phyloP scores from a whole-genome alignment of 768 basidiomycete genomes.

The Hemileccinum rubropunctum region DNA sequence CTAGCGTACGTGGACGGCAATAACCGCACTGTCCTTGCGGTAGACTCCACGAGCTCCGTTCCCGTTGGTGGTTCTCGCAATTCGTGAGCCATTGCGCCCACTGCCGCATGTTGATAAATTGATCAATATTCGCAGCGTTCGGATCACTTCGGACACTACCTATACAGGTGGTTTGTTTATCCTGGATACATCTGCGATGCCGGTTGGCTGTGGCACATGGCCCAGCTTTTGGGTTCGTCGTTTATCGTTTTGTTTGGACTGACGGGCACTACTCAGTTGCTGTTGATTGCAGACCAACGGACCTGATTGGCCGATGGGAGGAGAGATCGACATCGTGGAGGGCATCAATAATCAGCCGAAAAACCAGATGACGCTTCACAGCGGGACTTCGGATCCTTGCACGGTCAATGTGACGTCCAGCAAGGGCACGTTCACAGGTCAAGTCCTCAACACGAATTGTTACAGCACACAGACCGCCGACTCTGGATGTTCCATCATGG shows the following conservation, averaged over 20 bases:
- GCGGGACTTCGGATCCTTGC: constrained; percentile 38
- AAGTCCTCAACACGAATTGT: constrained; percentile 31
- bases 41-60: constrained; percentile 53
- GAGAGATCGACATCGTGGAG: constrained; percentile 76
- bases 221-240: constrained; percentile 53
- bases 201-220: constrained; percentile 62
- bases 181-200: constrained; percentile 66
- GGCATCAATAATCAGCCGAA: constrained; percentile 56
- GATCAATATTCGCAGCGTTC: constrained; percentile 43
- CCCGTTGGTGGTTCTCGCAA: constrained; percentile 50
- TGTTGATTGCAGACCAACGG: constrained; percentile 37
- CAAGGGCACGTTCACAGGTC: constrained; percentile 20
- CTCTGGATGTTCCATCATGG: constrained; percentile 48
- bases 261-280: background rate
- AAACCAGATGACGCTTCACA: constrained; percentile 71
- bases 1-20: constrained; percentile 58
- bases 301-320: constrained; percentile 49
- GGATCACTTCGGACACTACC: constrained; percentile 57
- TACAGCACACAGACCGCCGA: constrained; percentile 40
- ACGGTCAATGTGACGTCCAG: constrained; percentile 15
- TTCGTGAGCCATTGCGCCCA: constrained; percentile 35
- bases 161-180: constrained; percentile 70
- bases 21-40: constrained; percentile 54
- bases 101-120: background rate
- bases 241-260: background rate